Evolutionary conservation across 345 rosid genomes (phyloP).

Genomic region (Hibiscus syriacus): DNA sequence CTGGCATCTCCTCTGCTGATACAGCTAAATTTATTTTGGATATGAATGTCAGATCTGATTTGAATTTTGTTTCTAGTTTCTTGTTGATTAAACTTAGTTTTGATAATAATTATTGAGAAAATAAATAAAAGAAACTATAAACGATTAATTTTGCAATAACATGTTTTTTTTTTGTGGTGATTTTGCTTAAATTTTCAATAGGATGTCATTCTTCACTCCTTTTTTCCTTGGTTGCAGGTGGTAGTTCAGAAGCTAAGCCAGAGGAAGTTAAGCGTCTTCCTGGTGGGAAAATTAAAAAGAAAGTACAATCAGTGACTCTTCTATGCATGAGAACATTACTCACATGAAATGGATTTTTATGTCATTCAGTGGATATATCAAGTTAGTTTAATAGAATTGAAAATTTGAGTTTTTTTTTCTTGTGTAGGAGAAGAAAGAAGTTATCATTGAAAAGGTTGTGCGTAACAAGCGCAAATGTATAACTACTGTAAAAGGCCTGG

Average conservation of each 20-base stretch:
- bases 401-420: not conserved
- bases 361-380: not conserved
- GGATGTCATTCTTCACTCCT: not conserved
- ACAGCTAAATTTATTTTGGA: not conserved
- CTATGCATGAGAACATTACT: not conserved
- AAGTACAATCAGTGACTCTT: constrained; percentile 21
- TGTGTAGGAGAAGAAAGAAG: constrained; percentile 39
- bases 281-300: constrained; percentile 45
- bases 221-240: constrained; percentile 1
- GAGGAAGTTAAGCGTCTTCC: constrained; percentile 46
- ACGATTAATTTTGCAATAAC: too few species aligned
- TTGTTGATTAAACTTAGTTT: too few species aligned
- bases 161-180: too few species aligned
- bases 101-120: too few species aligned
- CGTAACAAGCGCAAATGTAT: constrained; percentile 47
- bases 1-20: constrained; percentile 19
- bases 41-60: not conserved
- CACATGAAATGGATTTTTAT: not conserved
- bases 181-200: not conserved
- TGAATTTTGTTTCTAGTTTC: not conserved
- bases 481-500: constrained; percentile 47
- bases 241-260: constrained; percentile 21
- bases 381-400: not conserved
- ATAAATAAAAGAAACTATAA: too few species aligned
- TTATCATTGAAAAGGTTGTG: constrained; percentile 41